Percentiles rank a stretch among this genome's conserved stretches.
Evolutionary conservation across 192 early-diverging fungal species (phyloP).

Genomic region (Phycomyces nitens): DNA sequence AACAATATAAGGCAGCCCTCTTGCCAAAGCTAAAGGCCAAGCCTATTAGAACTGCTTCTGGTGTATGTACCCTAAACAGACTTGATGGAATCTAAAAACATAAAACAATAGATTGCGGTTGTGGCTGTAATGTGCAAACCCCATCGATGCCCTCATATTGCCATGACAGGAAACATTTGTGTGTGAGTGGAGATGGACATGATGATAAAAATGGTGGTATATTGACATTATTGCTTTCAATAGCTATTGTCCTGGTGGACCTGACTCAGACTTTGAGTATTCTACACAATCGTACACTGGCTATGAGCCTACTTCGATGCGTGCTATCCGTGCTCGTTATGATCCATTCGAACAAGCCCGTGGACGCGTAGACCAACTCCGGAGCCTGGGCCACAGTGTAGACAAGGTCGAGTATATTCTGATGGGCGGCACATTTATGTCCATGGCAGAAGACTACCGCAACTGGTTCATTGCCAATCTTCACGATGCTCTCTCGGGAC

Average conservation of each 20-base stretch:
- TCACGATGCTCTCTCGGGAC: slow-evolving; percentile 94
- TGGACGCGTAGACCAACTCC: slow-evolving; percentile 92
- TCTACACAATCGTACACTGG: slow-evolving; percentile 99
- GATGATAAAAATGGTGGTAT: background rate
- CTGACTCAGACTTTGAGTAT: slow-evolving; percentile 99
- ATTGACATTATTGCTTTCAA: slow-evolving; percentile 1
- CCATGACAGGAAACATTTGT: slow-evolving; percentile 99
- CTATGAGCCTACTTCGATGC: slow-evolving; percentile 98
- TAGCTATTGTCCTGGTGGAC: slow-evolving; percentile 94
- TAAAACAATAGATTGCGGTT: slow-evolving; percentile 74
- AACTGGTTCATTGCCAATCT: slow-evolving; percentile 97
- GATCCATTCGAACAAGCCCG: slow-evolving; percentile 95
- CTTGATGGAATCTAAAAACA: background rate
- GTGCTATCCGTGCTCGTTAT: slow-evolving; percentile 97
- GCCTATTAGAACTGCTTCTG: slow-evolving; percentile 92
- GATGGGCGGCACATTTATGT: slow-evolving; percentile 99
- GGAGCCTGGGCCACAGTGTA: slow-evolving; percentile 88
- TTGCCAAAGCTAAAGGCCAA: slow-evolving; percentile 90
- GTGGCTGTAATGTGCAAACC: slow-evolving; percentile 97
- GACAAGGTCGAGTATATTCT: slow-evolving; percentile 99
- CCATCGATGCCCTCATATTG: slow-evolving; percentile 96
- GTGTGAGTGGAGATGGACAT: slow-evolving; percentile 56
- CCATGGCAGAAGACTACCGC: slow-evolving; percentile 88
- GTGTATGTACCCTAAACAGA: slow-evolving; percentile 46
- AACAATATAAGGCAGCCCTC: slow-evolving; percentile 80